Evolutionary conservation across 805 yeast genomes (phyloP).

Genomic region (Saturnispora hagleri): DNA sequence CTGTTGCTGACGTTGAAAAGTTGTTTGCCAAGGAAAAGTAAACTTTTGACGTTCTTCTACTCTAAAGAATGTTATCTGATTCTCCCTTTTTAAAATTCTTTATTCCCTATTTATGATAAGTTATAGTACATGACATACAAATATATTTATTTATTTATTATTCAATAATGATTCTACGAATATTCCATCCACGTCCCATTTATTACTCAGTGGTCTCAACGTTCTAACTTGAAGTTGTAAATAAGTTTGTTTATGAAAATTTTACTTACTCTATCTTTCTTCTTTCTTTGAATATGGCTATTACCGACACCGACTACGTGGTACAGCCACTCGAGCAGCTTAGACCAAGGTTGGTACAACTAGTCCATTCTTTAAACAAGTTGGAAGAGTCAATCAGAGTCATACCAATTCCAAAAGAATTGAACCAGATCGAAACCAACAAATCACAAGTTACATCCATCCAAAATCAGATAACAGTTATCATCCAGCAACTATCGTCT

Average conservation of each 20-base stretch:
- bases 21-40: constrained; percentile 42
- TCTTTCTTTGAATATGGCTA: neutral
- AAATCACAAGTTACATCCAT: constrained; percentile 47
- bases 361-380: constrained; percentile 50
- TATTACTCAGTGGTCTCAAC: no score
- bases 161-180: neutral
- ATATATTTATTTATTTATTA: constrained; percentile 9
- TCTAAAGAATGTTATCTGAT: neutral
- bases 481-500: constrained; percentile 73
- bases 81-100: neutral
- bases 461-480: constrained; percentile 77
- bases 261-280: neutral
- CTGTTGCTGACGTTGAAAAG: constrained; percentile 87
- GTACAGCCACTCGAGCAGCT: constrained; percentile 40
- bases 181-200: neutral
- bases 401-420: constrained; percentile 24
- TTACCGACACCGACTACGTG: neutral
- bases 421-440: constrained; percentile 19
- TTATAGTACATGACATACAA: constrained; percentile 6
- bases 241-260: neutral
- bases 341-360: constrained; percentile 51
- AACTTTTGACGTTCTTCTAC: neutral
- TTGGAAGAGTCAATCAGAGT: constrained; percentile 43
- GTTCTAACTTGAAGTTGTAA: neutral
- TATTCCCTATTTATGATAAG: constrained; percentile 7